phyloP scores from a whole-genome alignment of 106 monocot species.

The Ottelia alismoides region DNA sequence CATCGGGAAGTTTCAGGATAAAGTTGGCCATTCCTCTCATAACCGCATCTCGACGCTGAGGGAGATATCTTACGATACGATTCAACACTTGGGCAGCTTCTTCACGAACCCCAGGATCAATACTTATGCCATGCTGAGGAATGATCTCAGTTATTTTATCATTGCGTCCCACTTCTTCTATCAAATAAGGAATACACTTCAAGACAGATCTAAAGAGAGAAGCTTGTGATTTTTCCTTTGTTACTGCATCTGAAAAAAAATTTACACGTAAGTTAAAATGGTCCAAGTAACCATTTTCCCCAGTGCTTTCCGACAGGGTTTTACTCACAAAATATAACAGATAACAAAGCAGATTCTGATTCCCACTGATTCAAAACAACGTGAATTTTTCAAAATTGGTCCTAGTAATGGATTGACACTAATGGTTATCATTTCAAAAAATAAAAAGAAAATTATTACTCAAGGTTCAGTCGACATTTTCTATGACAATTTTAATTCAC shows the following conservation, averaged over 20 bases:
- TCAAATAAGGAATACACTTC: conserved; percentile 94
- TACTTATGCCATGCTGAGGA: conserved; percentile 97
- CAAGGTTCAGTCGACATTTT: too few species aligned
- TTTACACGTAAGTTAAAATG: too few species aligned
- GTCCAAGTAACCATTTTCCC: too few species aligned
- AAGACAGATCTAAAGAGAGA: conserved; percentile 88
- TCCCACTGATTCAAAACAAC: too few species aligned
- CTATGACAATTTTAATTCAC: too few species aligned
- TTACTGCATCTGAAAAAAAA: conserved; percentile 43
- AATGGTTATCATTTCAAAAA: too few species aligned
- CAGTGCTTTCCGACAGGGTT: too few species aligned
- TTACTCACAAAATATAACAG: too few species aligned
- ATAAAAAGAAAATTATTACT: too few species aligned
- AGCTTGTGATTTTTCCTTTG: conserved; percentile 93
- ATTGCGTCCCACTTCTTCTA: conserved; percentile 88
- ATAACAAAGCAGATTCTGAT: too few species aligned
- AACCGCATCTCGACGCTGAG: conserved; percentile 88
- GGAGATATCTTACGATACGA: conserved; percentile 74
- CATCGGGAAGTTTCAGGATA: conserved; percentile 90
- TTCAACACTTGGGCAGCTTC: conserved; percentile 95
- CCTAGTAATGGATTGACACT: too few species aligned
- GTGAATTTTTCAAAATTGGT: too few species aligned
- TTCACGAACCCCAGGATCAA: conserved; percentile 98
- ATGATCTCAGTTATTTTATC: conserved; percentile 98
- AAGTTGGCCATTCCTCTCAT: conserved; percentile 95